Evolutionary conservation across 257 asterid genomes (phyloP), one percentile per base, ranked within the genome.

Genomic region (Forsythia viridissima): DNA sequence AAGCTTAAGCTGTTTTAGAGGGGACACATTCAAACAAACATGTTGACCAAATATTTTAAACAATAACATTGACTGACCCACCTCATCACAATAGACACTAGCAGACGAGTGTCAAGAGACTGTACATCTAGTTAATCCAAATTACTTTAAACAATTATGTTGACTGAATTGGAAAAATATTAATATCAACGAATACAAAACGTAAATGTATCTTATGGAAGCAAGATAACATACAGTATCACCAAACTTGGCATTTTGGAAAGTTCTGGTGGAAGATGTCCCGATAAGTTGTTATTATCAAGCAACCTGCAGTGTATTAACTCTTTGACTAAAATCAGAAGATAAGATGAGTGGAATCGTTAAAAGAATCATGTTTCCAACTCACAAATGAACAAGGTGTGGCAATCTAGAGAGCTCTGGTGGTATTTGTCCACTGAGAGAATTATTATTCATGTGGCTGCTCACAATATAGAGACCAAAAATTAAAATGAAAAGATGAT

Each of bases 381-480:
- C 97, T 91, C 83, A 91, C 97, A 91, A 77, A 82, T 91, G 97
- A 79, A 91, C 76, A 68, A 91, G 94, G 4, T 3, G 36, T 30
- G 92, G 93, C 72, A 91, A 86, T 72, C 69, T 87, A 80, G 92
- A 88, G 75, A 91, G 90, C 84, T 85, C 89, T 37, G 85, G 65
- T 3, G 97, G 97, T 75, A 91, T 91, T 82, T 80, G 87, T 34
- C 97, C 94, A 76, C 93, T 88, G 72, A 91, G 78, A 10, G 94
- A 91, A 80, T 88, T 88, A 83, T 91, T 91, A 82, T 91, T 91
- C 94, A 91, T 90, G 88, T 91, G 97, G 82, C 97, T 91, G 91
- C 76, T 73, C 78, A 79, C 18, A 30, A 69, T 37, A 55, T 8
- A 37, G 46, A 79, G 18, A 11, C 66, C 44, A 20, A 73, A 52